Percentiles rank a stretch among this genome's conserved stretches.
Conservation (phyloP, 768 basidiomycete species). For the Neoboletus brunneissimus region DNA sequence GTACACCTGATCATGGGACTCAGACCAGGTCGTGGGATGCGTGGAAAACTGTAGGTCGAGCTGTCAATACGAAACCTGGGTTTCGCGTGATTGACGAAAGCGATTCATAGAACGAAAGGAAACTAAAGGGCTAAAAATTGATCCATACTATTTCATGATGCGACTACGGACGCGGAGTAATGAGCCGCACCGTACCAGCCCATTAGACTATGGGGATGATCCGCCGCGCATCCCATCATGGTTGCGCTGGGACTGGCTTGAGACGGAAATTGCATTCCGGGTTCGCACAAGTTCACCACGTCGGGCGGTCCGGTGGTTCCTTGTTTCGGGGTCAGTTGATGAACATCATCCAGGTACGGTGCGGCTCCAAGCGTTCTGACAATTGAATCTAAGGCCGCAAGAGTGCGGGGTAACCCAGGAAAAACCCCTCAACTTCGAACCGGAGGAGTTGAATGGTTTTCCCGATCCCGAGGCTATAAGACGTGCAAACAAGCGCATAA, state of each 20-base stretch:
- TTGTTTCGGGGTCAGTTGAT: not conserved
- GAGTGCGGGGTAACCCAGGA: constrained; percentile 21
- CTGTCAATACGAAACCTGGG: not conserved
- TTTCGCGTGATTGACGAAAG: not conserved
- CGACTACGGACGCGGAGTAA: not conserved
- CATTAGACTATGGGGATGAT: not conserved
- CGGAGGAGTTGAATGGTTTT: constrained; percentile 2
- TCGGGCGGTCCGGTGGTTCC: not conserved
- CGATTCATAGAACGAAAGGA: not conserved
- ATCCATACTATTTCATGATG: not conserved
- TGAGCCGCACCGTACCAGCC: not conserved
- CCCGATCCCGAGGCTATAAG: constrained; percentile 12
- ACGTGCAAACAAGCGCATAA: not conserved
- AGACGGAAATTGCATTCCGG: not conserved
- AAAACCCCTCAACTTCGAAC: constrained; percentile 12
- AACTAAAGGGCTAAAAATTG: not conserved
- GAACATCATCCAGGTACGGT: not conserved
- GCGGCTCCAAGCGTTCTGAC: not conserved
- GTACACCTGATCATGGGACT: not conserved
- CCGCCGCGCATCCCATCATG: not conserved
- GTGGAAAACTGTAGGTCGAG: not conserved
- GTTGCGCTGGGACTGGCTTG: not conserved
- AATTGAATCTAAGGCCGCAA: not conserved
- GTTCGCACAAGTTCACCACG: not conserved
- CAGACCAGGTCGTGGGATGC: not conserved